These are phyloP conservation scores for Berkeleyomyces basicola DNA, from an alignment of 2,329 filamentous ascomycete genomes.

Conservation along the genomic window DNA sequence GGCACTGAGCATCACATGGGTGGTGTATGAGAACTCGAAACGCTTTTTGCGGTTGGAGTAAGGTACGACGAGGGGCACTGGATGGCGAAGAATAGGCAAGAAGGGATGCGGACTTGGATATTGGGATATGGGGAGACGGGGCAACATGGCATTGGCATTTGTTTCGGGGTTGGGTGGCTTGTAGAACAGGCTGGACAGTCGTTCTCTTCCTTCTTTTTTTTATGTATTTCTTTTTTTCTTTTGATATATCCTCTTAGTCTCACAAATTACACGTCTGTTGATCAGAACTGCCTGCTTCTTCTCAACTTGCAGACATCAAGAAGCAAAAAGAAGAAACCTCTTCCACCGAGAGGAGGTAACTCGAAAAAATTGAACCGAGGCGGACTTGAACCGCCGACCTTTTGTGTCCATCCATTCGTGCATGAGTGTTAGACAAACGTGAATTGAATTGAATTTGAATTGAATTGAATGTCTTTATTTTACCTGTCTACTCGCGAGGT, in stretches of 20 bases:
- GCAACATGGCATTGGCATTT: conserved; percentile 30
- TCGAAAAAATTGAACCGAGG: no score
- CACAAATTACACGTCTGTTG: neutral
- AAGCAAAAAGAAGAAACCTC: no score
- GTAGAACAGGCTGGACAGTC: neutral
- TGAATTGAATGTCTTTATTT: no score
- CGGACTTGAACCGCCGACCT: no score
- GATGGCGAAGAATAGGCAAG: neutral
- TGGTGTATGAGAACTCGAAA: conserved; percentile 87
- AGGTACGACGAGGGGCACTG: conserved; percentile 11
- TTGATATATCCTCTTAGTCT: neutral
- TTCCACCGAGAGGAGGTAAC: no score
- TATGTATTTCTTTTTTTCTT: neutral
- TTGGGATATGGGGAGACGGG: conserved; percentile 12
- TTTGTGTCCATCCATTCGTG: no score
- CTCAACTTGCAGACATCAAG: no score
- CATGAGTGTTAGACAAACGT: no score
- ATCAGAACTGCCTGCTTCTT: no score
- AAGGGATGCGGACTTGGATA: conserved; percentile 11
- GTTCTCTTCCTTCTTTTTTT: neutral
- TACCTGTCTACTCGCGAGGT: no score
- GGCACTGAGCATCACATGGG: conserved; percentile 86
- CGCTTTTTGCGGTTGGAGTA: conserved; percentile 41
- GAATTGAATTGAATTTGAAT: no score
- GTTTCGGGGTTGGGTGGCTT: conserved; percentile 32